phyloP scores from a whole-genome alignment of 1,139 yeast genomes.

The Protomyces macrosporus region DNA sequence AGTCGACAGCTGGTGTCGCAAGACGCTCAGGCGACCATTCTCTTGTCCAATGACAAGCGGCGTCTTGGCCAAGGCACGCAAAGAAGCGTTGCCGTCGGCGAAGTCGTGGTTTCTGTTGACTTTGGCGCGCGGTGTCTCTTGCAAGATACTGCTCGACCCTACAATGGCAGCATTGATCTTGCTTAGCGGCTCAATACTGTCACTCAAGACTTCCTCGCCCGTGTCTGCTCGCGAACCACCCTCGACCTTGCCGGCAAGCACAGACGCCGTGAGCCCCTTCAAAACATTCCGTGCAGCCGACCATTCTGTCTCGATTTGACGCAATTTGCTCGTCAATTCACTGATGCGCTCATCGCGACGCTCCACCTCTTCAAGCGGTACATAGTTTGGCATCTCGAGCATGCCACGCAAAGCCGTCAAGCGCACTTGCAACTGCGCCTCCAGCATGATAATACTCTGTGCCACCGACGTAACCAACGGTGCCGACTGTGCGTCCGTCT shows the following conservation, averaged over 20 bases:
- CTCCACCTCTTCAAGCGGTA: slow-evolving; percentile 19
- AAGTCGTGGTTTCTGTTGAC: neutral
- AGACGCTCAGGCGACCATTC: neutral
- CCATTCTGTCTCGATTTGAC: slow-evolving; percentile 19
- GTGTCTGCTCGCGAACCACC: neutral
- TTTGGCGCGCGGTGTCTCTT: slow-evolving; percentile 1
- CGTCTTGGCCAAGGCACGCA: slow-evolving; percentile 8
- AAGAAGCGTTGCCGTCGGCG: neutral
- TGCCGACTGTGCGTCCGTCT: slow-evolving; percentile 12
- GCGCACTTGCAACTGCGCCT: slow-evolving; percentile 19
- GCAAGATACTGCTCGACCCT: neutral
- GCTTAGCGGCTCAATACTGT: neutral
- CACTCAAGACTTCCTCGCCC: neutral
- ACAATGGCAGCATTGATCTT: neutral
- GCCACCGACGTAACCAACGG: slow-evolving; percentile 8
- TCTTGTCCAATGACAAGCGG: slow-evolving; percentile 20
- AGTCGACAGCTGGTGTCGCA: slow-evolving; percentile 8
- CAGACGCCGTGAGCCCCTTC: slow-evolving; percentile 19
- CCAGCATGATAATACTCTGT: slow-evolving; percentile 17
- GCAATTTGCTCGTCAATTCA: neutral
- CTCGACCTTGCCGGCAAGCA: neutral
- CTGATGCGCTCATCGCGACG: slow-evolving; percentile 8
- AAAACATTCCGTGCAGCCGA: slow-evolving; percentile 18
- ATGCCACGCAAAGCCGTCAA: slow-evolving; percentile 19
- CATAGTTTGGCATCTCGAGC: slow-evolving; percentile 24